Conservation (phyloP, 805 yeast species). For the Maudiozyma turicensis region DNA sequence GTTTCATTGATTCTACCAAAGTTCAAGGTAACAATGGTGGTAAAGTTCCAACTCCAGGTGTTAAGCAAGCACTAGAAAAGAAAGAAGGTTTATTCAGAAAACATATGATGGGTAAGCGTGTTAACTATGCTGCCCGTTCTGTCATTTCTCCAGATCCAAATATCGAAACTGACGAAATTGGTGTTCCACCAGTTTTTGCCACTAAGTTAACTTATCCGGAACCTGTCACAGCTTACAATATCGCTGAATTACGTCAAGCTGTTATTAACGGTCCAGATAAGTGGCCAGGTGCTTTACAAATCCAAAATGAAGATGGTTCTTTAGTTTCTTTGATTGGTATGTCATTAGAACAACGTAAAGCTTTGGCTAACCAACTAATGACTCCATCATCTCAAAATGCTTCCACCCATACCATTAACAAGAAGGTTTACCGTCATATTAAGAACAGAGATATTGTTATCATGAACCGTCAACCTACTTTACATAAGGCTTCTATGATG, state of each 20-base stretch:
- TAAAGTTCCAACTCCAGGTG: constrained; percentile 75
- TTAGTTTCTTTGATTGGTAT: constrained; percentile 74
- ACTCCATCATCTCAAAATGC: constrained; percentile 64
- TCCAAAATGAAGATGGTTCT: constrained; percentile 91
- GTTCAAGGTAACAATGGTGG: constrained; percentile 66
- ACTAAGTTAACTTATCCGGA: constrained; percentile 93
- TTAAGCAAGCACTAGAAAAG: constrained; percentile 95
- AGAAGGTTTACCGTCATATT: constrained; percentile 91
- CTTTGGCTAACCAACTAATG: constrained; percentile 85
- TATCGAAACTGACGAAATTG: constrained; percentile 94
- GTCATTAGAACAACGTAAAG: constrained; percentile 89
- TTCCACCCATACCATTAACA: constrained; percentile 57
- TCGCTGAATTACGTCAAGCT: constrained; percentile 83
- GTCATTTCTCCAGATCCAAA: constrained; percentile 99
- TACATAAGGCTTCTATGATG: constrained; percentile 99
- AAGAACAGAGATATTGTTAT: constrained; percentile 90
- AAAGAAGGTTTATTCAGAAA: constrained; percentile 97
- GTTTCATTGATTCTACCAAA: constrained; percentile 85
- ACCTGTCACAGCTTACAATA: constrained; percentile 90
- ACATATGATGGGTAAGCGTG: constrained; percentile 99
- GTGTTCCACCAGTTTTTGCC: constrained; percentile 98
- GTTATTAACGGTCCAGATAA: constrained; percentile 94
- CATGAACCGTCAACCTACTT: constrained; percentile 98
- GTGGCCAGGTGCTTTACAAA: constrained; percentile 98
- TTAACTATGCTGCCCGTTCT: constrained; percentile 96